Evolutionary conservation across 2,329 filamentous ascomycete genomes (phyloP).

Genomic region (Penicillium hordei): DNA sequence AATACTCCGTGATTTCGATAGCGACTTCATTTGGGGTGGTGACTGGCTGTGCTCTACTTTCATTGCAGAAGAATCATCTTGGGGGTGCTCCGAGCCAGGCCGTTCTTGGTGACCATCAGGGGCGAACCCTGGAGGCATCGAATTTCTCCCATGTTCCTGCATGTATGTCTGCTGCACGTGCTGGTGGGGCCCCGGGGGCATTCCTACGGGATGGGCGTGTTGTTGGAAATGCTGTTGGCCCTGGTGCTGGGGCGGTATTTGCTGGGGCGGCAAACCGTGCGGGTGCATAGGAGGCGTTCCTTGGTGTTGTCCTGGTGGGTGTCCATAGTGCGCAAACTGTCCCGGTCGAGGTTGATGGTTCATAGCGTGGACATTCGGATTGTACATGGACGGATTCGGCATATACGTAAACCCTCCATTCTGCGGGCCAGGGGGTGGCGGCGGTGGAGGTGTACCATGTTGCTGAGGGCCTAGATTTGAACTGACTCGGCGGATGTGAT

Average conservation of each 20-base stretch:
- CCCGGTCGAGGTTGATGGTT: conserved; percentile 48
- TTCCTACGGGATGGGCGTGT: conserved; percentile 31
- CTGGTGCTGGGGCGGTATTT: conserved; percentile 38
- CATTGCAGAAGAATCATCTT: conserved; percentile 51
- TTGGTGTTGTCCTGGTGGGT: conserved; percentile 45
- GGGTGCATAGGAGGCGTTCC: conserved; percentile 29
- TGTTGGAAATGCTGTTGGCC: conserved; percentile 46
- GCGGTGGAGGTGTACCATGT: conserved; percentile 60
- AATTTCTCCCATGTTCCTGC: conserved; percentile 72
- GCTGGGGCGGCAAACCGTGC: conserved; percentile 29
- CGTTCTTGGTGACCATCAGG: conserved; percentile 57
- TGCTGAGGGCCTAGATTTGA: conserved; percentile 70
- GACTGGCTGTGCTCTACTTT: conserved; percentile 47
- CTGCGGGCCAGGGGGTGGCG: conserved; percentile 53
- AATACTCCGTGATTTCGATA: conserved; percentile 79
- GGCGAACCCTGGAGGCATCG: conserved; percentile 69
- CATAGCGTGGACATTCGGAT: conserved; percentile 57
- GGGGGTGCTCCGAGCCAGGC: conserved; percentile 57
- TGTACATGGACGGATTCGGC: conserved; percentile 82
- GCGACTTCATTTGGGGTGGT: conserved; percentile 61
- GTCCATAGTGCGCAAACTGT: conserved; percentile 43
- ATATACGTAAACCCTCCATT: conserved; percentile 78
- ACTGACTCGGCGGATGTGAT: conserved; percentile 72
- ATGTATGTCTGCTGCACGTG: conserved; percentile 68
- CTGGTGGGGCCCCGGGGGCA: conserved; percentile 41